Percentiles rank a stretch among this genome's conserved stretches.
Conservation (phyloP, 140 eudicot genomes). For the Stevia rebaudiana region DNA sequence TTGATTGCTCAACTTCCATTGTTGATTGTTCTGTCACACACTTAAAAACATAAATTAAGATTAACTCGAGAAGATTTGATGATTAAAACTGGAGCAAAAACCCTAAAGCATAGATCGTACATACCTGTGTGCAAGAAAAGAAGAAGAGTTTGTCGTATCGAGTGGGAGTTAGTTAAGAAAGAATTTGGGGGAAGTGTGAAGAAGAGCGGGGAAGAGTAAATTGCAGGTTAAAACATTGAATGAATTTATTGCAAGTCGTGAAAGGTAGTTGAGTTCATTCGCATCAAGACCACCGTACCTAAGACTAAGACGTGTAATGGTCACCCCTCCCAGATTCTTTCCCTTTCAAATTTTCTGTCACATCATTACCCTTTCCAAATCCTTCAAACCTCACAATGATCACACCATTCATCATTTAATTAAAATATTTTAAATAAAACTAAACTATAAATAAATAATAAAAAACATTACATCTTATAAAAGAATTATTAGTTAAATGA, state of each 20-base stretch:
- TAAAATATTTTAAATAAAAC: too few species aligned
- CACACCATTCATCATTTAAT: too few species aligned
- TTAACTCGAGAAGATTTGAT: constrained; percentile 15
- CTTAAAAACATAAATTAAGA: not conserved
- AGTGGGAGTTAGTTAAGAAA: not conserved
- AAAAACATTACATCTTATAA: too few species aligned
- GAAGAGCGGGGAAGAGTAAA: constrained; percentile 19
- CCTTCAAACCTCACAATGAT: too few species aligned
- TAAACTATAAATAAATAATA: too few species aligned
- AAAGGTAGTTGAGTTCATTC: constrained; percentile 36
- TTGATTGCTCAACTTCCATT: constrained; percentile 36
- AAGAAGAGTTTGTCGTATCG: not conserved
- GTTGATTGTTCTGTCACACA: constrained; percentile 8
- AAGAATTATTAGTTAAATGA: too few species aligned
- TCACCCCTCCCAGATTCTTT: too few species aligned
- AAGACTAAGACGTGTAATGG: too few species aligned
- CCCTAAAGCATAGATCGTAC: constrained; percentile 13
- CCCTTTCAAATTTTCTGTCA: too few species aligned
- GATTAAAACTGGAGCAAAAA: not conserved
- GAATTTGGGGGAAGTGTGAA: constrained; percentile 11
- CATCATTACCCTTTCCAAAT: too few species aligned
- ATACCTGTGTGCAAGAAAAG: not conserved
- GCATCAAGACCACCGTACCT: too few species aligned
- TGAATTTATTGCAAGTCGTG: constrained; percentile 29
- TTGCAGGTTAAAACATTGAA: constrained; percentile 11